These are phyloP conservation scores for Backusella macrospora DNA, from an alignment of 192 early-diverging fungal species.

Conservation along the genomic window DNA sequence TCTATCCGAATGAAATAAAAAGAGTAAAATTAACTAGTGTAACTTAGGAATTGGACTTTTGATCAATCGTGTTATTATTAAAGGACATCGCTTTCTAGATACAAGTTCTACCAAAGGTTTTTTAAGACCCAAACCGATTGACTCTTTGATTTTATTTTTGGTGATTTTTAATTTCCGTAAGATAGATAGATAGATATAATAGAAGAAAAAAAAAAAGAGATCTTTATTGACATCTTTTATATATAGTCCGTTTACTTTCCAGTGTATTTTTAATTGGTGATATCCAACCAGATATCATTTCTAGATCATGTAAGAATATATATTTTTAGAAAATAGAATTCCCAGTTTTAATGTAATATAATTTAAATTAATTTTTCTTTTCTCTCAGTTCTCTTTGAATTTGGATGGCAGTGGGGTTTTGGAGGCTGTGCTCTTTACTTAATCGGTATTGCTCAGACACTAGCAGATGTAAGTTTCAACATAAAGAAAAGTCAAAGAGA, in stretches of 20 bases:
- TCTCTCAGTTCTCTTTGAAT: constrained; percentile 31
- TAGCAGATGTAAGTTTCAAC: constrained; percentile 31
- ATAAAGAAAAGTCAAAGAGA: neutral
- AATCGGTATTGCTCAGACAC: constrained; percentile 40
- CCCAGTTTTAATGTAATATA: neutral
- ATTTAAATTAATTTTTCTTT: neutral
- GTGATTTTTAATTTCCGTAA: constrained; percentile 32
- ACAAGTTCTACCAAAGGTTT: constrained; percentile 14
- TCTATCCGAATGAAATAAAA: neutral
- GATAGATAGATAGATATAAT: neutral
- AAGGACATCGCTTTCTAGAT: constrained; percentile 32
- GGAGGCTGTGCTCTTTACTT: constrained; percentile 30
- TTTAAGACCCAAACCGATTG: constrained; percentile 36
- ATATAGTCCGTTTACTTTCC: constrained; percentile 26
- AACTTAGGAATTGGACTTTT: constrained; percentile 26
- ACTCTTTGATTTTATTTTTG: constrained; percentile 21
- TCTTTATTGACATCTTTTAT: neutral
- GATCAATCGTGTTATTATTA: constrained; percentile 16
- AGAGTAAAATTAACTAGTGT: neutral
- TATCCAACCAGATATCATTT: constrained; percentile 23
- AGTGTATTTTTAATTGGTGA: constrained; percentile 30
- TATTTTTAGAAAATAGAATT: too few relatives aligned
- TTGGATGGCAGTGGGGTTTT: constrained; percentile 36
- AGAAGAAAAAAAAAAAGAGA: neutral
- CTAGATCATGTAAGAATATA: constrained; percentile 35